phyloP scores from a whole-genome alignment of 2,329 filamentous ascomycete species.

The Blumeria hordei region DNA sequence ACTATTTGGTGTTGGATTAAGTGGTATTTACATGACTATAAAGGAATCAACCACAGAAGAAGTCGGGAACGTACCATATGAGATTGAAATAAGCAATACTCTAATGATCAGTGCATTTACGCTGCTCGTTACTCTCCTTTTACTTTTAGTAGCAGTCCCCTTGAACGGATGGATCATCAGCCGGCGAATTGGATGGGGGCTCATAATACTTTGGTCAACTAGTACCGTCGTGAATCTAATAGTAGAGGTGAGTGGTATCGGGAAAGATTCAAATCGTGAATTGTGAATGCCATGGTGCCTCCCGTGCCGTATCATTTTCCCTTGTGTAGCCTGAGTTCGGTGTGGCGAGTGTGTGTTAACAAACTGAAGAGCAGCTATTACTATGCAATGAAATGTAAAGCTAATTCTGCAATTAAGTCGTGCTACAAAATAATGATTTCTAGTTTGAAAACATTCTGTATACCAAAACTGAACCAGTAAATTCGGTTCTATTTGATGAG shows the following conservation, averaged over 20 bases:
- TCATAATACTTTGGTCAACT: slow-evolving; percentile 59
- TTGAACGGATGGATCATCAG: slow-evolving; percentile 71
- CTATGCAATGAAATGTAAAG: no score
- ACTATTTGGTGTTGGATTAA: slow-evolving; percentile 75
- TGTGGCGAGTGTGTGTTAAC: background rate
- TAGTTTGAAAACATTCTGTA: no score
- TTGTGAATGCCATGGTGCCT: background rate
- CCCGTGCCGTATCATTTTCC: background rate
- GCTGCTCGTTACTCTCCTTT: slow-evolving; percentile 54
- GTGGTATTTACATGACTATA: slow-evolving; percentile 70
- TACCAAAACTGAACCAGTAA: no score
- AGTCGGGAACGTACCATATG: slow-evolving; percentile 49
- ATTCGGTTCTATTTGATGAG: no score
- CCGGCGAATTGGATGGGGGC: slow-evolving; percentile 52
- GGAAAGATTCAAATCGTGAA: slow-evolving; percentile 3
- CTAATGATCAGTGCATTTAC: slow-evolving; percentile 70
- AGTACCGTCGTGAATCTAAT: slow-evolving; percentile 64
- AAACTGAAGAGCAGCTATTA: background rate
- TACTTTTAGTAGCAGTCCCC: slow-evolving; percentile 59
- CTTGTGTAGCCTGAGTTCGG: background rate
- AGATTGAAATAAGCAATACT: slow-evolving; percentile 63
- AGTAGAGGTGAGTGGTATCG: slow-evolving; percentile 41
- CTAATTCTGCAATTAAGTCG: no score
- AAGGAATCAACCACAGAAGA: slow-evolving; percentile 40
- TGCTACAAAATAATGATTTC: no score